A percentile compares a stretch with the other conserved stretches of the same genome.
phyloP scores from a whole-genome alignment of 148 eudicot genomes.

The Cornus kousa region DNA sequence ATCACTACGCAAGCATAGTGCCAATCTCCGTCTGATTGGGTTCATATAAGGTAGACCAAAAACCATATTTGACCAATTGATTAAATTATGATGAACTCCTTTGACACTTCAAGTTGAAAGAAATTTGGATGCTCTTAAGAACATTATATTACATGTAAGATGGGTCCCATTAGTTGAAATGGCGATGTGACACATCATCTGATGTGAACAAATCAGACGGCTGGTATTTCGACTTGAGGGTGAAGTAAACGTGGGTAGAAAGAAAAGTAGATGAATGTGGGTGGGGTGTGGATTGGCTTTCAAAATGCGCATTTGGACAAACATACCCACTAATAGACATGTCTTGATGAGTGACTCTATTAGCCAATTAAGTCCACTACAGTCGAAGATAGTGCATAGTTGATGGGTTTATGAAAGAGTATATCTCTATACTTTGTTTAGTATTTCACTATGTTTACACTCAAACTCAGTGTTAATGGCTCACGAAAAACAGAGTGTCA shows the following conservation, averaged over 20 bases:
- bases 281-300: no score
- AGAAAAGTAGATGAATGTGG: no score
- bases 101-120: not conserved
- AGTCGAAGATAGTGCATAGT: no score
- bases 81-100: not conserved
- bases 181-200: not conserved
- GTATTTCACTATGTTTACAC: no score
- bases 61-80: not conserved
- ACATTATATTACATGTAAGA: not conserved
- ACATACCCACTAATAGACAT: no score
- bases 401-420: no score
- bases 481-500: no score
- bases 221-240: not conserved
- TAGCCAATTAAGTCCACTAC: no score
- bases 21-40: not conserved
- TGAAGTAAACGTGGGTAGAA: not conserved
- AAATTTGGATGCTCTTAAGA: not conserved
- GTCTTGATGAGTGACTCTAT: no score
- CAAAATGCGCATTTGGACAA: no score
- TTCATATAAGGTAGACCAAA: not conserved
- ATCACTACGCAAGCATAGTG: not conserved
- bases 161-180: not conserved
- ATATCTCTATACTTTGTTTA: no score
- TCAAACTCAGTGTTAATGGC: no score
- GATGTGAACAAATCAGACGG: conserved; percentile 5